Conservation (phyloP, 2,329 filamentous ascomycete species). For the Alternaria hordeiaustralica region DNA sequence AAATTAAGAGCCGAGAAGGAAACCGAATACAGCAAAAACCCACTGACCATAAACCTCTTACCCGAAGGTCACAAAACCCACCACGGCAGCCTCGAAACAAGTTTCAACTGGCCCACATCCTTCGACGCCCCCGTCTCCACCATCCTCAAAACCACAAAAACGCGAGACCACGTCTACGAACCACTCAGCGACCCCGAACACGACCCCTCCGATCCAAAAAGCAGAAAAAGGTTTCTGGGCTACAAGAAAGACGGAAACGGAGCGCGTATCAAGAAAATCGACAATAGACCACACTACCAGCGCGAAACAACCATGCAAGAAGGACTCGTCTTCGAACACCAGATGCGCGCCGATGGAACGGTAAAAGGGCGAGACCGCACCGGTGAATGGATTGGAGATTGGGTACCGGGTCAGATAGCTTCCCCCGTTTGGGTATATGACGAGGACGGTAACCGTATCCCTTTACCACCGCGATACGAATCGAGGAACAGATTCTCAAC, state of each 20-base stretch:
- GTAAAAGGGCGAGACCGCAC: background rate
- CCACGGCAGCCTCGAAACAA: background rate
- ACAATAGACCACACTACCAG: background rate
- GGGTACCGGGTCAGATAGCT: background rate
- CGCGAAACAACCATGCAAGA: background rate
- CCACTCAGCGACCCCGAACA: background rate
- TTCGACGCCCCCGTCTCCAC: background rate
- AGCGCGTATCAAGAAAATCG: background rate
- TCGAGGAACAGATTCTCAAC: background rate
- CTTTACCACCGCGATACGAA: background rate
- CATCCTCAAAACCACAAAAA: background rate
- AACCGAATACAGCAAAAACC: background rate
- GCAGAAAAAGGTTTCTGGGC: too few relatives aligned
- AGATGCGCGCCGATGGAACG: background rate
- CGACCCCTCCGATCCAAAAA: too few relatives aligned
- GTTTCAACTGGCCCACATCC: constrained; percentile 2
- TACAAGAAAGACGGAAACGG: background rate
- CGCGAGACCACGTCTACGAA: background rate
- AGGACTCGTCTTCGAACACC: background rate
- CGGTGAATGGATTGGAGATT: background rate
- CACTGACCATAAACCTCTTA: background rate
- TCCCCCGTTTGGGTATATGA: background rate
- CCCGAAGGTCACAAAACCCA: background rate
- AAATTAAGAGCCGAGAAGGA: background rate
- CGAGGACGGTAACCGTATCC: background rate